These are phyloP conservation scores for Ophiostoma fasciatum DNA, from an alignment of 2,329 filamentous ascomycete species.

Conservation along the genomic window DNA sequence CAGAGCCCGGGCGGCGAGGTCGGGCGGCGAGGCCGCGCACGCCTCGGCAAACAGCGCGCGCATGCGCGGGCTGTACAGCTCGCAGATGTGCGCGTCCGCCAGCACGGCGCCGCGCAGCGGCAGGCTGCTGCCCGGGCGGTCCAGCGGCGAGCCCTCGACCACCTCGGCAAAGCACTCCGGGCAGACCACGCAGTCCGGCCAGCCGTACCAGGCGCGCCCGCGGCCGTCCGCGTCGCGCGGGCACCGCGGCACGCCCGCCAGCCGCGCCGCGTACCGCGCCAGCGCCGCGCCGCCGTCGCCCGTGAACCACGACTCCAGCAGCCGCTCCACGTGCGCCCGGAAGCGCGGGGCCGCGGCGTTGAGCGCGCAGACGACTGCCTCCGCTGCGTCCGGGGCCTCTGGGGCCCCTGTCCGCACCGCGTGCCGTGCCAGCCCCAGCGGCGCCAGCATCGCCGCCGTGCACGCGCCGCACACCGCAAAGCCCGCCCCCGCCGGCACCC, in stretches of 20 bases:
- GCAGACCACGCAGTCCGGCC: conserved; percentile 19
- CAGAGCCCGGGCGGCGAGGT: conserved; percentile 11
- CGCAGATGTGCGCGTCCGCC: conserved; percentile 18
- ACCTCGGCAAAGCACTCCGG: conserved; percentile 20
- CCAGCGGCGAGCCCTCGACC: conserved; percentile 16
- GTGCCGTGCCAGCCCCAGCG: conserved; percentile 18
- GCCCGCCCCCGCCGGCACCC: conserved; percentile 14
- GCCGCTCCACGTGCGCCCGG: not conserved
- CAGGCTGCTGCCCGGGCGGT: conserved; percentile 11
- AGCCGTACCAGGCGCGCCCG: conserved; percentile 21
- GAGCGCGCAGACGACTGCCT: conserved; percentile 21
- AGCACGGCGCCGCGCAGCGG: conserved; percentile 15
- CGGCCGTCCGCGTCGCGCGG: conserved; percentile 15
- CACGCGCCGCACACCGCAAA: conserved; percentile 25
- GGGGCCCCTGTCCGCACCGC: conserved; percentile 7
- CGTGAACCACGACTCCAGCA: conserved; percentile 5
- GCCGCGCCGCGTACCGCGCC: not conserved
- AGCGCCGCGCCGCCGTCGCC: not conserved
- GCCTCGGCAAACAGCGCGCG: conserved; percentile 18
- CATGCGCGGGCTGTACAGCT: conserved; percentile 24
- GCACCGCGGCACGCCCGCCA: conserved; percentile 14
- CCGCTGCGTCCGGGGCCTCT: conserved; percentile 8
- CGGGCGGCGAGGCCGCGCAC: conserved; percentile 13
- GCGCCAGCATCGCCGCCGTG: conserved; percentile 18
- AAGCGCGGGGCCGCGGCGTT: conserved; percentile 19